A percentile compares a stretch with the other conserved stretches of the same genome.
Evolutionary conservation across 495 filamentous ascomycete species (phyloP).

Genomic region (Hypoxylon cercidicola): DNA sequence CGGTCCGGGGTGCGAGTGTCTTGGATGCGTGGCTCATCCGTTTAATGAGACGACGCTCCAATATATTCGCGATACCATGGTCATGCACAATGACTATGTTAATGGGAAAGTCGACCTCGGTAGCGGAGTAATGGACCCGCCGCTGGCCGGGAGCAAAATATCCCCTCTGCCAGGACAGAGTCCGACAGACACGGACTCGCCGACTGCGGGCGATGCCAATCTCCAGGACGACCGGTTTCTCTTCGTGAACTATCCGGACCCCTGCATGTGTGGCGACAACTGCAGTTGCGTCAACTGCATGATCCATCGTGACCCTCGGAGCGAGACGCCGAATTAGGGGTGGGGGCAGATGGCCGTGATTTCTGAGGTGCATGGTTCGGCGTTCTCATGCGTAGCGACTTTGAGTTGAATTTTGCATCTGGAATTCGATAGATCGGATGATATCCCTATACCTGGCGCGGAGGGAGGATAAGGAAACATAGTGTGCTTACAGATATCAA

Average conservation of each 20-base stretch:
- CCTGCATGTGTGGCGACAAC: conserved; percentile 61
- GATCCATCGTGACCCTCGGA: conserved; percentile 45
- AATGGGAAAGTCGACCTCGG: conserved; percentile 21
- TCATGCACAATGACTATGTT: conserved; percentile 22
- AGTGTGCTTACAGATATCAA: neutral
- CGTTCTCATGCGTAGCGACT: conserved; percentile 2
- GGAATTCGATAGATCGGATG: conserved; percentile 18
- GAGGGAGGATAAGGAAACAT: neutral
- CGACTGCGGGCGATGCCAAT: conserved; percentile 53
- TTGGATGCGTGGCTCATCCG: conserved; percentile 75
- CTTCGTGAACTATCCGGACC: conserved; percentile 55
- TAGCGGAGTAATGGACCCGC: conserved; percentile 19
- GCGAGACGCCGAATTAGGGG: conserved; percentile 17
- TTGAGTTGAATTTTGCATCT: neutral
- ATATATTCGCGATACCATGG: conserved; percentile 61
- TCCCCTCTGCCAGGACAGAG: conserved; percentile 45
- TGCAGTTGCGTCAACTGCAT: conserved; percentile 63
- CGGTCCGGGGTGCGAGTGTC: conserved; percentile 73
- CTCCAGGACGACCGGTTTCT: conserved; percentile 58
- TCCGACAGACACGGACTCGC: conserved; percentile 56
- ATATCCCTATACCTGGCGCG: conserved; percentile 15
- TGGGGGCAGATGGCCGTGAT: neutral
- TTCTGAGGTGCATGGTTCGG: conserved; percentile 1
- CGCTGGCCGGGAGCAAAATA: conserved; percentile 25
- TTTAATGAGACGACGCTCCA: conserved; percentile 76